phyloP scores from a whole-genome alignment of 106 monocot genomes.

The Agapanthus africanus region DNA sequence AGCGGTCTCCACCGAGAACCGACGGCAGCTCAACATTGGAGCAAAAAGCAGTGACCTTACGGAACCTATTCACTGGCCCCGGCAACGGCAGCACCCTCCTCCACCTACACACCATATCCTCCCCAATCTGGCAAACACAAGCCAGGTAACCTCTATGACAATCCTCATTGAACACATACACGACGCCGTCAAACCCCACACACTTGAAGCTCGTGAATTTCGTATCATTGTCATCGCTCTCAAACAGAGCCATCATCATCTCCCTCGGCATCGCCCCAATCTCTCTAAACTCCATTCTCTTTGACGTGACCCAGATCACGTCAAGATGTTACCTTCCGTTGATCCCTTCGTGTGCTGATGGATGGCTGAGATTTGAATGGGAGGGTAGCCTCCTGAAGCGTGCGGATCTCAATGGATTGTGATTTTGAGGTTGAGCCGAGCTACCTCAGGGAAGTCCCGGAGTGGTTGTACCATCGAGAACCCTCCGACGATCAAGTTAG shows the following conservation, averaged over 20 bases:
- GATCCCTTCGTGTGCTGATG: too few relatives aligned
- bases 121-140: constrained; percentile 38
- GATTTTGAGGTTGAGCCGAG: too few relatives aligned
- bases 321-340: too few relatives aligned
- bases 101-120: constrained; percentile 25
- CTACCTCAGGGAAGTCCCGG: too few relatives aligned
- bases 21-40: constrained; percentile 27
- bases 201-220: constrained; percentile 53
- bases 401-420: too few relatives aligned
- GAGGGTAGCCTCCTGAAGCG: too few relatives aligned
- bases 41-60: constrained; percentile 50
- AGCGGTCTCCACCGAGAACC: constrained; percentile 22
- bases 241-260: constrained; percentile 30
- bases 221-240: constrained; percentile 29
- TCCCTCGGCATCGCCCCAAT: constrained; percentile 41
- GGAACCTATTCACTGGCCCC: constrained; percentile 31
- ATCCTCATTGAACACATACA: constrained; percentile 62
- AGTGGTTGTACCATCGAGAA: too few relatives aligned
- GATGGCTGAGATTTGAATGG: too few relatives aligned
- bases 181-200: constrained; percentile 40
- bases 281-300: constrained; percentile 9
- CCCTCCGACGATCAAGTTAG: too few relatives aligned
- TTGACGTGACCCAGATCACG: too few relatives aligned
- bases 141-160: constrained; percentile 39
- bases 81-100: constrained; percentile 38